Conservation (phyloP, 176 grass and related monocot genomes). For the Chrysopogon serrulatus region DNA sequence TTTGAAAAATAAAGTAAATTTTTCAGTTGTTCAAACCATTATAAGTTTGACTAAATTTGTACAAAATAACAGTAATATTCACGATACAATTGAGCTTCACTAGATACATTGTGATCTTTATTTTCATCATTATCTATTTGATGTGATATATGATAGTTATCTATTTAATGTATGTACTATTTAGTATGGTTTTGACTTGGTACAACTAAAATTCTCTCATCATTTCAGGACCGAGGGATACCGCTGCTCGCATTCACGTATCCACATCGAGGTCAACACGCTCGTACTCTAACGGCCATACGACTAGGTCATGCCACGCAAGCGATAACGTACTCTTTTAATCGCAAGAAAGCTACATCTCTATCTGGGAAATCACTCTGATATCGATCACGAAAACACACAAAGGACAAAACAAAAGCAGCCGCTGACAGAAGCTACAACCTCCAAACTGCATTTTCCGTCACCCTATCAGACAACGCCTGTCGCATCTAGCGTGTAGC, state of each 20-base stretch:
- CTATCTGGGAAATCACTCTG: constrained; percentile 10
- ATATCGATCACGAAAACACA: not conserved
- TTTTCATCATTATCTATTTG: not conserved
- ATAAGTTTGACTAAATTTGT: not conserved
- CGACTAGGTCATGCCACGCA: not conserved
- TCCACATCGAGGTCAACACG: not conserved
- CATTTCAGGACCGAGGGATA: not conserved
- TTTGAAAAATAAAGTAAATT: too few species aligned
- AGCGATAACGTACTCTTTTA: not conserved
- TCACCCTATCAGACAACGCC: not conserved
- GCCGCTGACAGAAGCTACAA: not conserved
- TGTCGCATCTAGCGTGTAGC: not conserved
- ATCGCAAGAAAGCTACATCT: not conserved
- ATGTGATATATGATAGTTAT: too few species aligned
- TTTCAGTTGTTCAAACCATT: not conserved
- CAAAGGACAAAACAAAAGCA: not conserved
- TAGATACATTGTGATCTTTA: not conserved
- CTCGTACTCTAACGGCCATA: not conserved
- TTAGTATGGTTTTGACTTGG: not conserved
- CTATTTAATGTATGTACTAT: not conserved
- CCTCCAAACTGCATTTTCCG: not conserved
- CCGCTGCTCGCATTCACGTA: not conserved
- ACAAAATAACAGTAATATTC: not conserved
- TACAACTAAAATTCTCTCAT: not conserved
- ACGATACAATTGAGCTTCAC: not conserved